Percentiles rank a stretch among this genome's conserved stretches.
Conservation (phyloP, 306 rosid species). For the Malus asiatica region DNA sequence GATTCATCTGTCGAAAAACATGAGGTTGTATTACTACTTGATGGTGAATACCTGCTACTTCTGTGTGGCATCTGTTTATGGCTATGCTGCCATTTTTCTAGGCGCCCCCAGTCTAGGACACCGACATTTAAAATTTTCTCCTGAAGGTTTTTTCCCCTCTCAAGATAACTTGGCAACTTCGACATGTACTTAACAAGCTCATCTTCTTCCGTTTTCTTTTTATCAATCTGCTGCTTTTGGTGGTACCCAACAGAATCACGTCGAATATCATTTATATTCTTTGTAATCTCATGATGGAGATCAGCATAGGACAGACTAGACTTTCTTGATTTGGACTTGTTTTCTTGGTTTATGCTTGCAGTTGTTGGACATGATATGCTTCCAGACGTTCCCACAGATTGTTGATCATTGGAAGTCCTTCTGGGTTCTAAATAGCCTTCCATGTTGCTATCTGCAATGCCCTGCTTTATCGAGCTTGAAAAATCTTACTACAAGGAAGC, state of each 20-base stretch:
- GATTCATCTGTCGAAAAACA: constrained; percentile 48
- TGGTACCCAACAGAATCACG: constrained; percentile 26
- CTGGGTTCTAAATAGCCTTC: constrained; percentile 25
- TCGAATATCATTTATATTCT: constrained; percentile 22
- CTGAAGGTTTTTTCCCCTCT: constrained; percentile 48
- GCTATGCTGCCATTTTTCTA: constrained; percentile 66
- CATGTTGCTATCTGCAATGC: constrained; percentile 30
- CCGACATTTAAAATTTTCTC: constrained; percentile 83
- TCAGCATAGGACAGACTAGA: constrained; percentile 49
- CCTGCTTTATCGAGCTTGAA: constrained; percentile 17
- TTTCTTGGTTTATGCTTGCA: constrained; percentile 37
- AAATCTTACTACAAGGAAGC: constrained; percentile 19
- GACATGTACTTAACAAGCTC: constrained; percentile 89
- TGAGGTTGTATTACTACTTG: constrained; percentile 47
- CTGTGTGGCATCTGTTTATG: constrained; percentile 38
- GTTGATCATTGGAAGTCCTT: constrained; percentile 24
- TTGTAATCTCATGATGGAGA: constrained; percentile 43
- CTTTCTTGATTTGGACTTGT: constrained; percentile 35
- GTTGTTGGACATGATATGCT: constrained; percentile 5
- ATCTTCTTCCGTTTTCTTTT: constrained; percentile 47
- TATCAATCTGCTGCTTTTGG: constrained; percentile 31
- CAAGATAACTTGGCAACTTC: constrained; percentile 75
- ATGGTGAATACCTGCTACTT: constrained; percentile 35
- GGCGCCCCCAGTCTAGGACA: constrained; percentile 86
- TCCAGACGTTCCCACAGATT: constrained; percentile 23